phyloP scores from a whole-genome alignment of 106 monocot genomes.

The Acorus calamus region DNA sequence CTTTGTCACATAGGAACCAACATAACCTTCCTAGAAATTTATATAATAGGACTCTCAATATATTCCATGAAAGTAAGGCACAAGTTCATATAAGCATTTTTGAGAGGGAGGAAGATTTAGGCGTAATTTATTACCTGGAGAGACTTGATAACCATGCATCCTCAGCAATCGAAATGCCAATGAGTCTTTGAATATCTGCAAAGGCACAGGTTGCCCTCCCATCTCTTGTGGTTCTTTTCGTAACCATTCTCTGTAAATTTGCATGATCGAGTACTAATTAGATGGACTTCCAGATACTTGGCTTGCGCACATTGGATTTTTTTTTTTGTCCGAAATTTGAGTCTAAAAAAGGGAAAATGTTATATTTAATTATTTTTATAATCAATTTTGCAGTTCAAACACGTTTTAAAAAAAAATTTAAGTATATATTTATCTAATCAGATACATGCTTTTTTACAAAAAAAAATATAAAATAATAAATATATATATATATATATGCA shows the following conservation, averaged over 20 bases:
- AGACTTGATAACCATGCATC: constrained; percentile 17
- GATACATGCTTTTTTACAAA: too few relatives aligned
- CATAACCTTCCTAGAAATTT: constrained; percentile 9
- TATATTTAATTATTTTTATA: too few relatives aligned
- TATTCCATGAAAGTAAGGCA: neutral
- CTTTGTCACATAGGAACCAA: constrained; percentile 12
- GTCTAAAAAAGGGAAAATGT: too few relatives aligned
- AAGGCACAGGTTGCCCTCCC: neutral
- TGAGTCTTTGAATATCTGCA: constrained; percentile 11
- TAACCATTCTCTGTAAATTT: constrained; percentile 5
- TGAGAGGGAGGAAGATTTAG: neutral
- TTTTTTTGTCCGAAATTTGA: too few relatives aligned
- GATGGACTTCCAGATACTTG: too few relatives aligned
- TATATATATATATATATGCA: too few relatives aligned
- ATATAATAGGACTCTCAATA: neutral
- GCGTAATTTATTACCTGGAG: constrained; percentile 15
- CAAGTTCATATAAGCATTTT: neutral
- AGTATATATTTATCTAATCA: too few relatives aligned
- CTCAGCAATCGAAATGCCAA: constrained; percentile 21
- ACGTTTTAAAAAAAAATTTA: too few relatives aligned
- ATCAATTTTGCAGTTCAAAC: too few relatives aligned
- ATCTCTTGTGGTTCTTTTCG: neutral
- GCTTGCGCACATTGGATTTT: too few relatives aligned
- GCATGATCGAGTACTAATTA: too few relatives aligned
- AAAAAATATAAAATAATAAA: too few relatives aligned